Percentiles rank a stretch among this genome's conserved stretches.
These are phyloP conservation scores for Sphagnurus paluster DNA, from an alignment of 1,284 basidiomycete genomes.

Conservation along the genomic window DNA sequence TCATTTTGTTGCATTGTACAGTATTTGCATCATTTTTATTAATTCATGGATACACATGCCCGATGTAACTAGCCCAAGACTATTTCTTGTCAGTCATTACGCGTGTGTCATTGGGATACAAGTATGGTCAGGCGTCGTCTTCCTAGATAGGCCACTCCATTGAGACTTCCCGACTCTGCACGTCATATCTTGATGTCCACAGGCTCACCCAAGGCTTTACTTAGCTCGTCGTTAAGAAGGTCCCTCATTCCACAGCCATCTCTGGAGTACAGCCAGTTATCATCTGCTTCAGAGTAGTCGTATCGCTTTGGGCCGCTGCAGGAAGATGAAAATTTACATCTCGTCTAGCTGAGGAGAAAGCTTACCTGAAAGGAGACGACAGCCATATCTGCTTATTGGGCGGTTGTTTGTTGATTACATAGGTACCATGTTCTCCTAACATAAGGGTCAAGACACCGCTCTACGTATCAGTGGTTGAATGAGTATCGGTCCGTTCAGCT, in stretches of 20 bases:
- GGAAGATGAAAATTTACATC: slow-evolving; percentile 5
- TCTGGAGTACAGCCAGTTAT: slow-evolving; percentile 80
- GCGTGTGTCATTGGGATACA: no score
- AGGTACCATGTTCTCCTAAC: slow-evolving; percentile 87
- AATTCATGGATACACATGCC: no score
- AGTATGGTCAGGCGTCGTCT: no score
- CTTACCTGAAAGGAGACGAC: slow-evolving; percentile 83
- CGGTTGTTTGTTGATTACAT: slow-evolving; percentile 99
- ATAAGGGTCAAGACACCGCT: slow-evolving; percentile 87
- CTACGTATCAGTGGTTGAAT: slow-evolving; percentile 24
- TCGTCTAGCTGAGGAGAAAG: slow-evolving; percentile 3
- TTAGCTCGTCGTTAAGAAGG: slow-evolving; percentile 71
- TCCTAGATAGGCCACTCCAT: no score
- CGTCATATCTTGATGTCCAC: no score
- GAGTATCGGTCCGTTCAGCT: slow-evolving; percentile 9
- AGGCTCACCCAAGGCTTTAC: slow-evolving; percentile 32
- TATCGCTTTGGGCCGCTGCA: slow-evolving; percentile 87
- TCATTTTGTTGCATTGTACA: slow-evolving; percentile 15
- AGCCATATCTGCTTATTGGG: slow-evolving; percentile 99
- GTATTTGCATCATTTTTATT: slow-evolving; percentile 4
- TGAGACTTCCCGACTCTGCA: no score
- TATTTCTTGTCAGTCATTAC: no score
- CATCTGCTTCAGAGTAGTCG: slow-evolving; percentile 60
- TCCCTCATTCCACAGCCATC: slow-evolving; percentile 62
- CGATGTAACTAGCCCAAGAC: no score